These are phyloP conservation scores for Marsdenia floribunda DNA, from an alignment of 257 asterid genomes.

Conservation along the genomic window DNA sequence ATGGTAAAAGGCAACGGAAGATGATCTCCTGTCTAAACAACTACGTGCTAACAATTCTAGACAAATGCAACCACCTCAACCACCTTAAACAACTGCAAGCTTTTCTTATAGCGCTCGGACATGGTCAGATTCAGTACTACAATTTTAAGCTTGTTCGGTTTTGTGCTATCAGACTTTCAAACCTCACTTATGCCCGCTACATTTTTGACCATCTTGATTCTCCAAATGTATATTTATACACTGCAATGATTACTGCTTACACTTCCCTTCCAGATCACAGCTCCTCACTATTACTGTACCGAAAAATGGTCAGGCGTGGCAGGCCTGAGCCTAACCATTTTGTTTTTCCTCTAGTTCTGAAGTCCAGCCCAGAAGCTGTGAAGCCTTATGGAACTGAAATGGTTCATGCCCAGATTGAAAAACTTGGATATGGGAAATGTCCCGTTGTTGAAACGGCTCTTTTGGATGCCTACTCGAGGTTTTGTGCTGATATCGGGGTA, in stretches of 20 bases:
- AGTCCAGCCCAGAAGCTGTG: conserved; percentile 50
- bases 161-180: conserved; percentile 45
- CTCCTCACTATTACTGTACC: conserved; percentile 47
- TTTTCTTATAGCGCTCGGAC: conserved; percentile 59
- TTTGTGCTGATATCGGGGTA: conserved; percentile 29
- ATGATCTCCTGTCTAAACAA: conserved; percentile 48
- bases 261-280: conserved; percentile 35
- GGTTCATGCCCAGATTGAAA: conserved; percentile 62
- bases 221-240: conserved; percentile 58
- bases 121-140: conserved; percentile 59
- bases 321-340: conserved; percentile 59
- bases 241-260: conserved; percentile 55
- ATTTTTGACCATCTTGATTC: conserved; percentile 50
- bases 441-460: conserved; percentile 63
- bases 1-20: conserved; percentile 7
- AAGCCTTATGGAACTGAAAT: conserved; percentile 47
- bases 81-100: conserved; percentile 77
- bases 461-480: conserved; percentile 54
- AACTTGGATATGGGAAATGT: conserved; percentile 45
- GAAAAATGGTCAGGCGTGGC: conserved; percentile 47
- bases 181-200: conserved; percentile 54
- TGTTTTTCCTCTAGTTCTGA: conserved; percentile 49
- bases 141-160: conserved; percentile 74
- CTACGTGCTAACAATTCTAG: conserved; percentile 41
- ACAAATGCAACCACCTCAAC: conserved; percentile 41